phyloP scores from a whole-genome alignment of 148 eudicot species.

The Chenopodium berlandieri region DNA sequence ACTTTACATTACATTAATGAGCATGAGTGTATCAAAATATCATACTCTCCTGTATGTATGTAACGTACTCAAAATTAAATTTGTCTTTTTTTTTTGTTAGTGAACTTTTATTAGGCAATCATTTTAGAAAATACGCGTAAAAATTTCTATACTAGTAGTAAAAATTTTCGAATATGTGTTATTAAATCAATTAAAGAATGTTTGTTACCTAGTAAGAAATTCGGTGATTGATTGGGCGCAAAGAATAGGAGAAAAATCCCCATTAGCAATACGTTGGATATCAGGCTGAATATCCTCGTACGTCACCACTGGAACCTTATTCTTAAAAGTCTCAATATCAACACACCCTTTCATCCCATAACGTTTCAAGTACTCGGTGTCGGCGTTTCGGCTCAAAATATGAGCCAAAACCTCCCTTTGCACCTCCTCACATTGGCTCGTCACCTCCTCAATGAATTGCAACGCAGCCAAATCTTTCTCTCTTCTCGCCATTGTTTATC shows the following conservation, averaged over 20 bases:
- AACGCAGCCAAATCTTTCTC: conserved; percentile 45
- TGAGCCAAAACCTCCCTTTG: conserved; percentile 56
- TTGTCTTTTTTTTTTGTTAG: too few relatives aligned
- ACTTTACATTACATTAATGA: too few relatives aligned
- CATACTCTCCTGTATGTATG: too few relatives aligned
- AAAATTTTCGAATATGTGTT: background rate
- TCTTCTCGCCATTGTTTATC: conserved; percentile 17
- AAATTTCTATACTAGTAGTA: background rate
- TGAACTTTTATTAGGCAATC: too few relatives aligned
- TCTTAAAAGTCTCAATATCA: conserved; percentile 41
- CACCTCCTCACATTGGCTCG: conserved; percentile 39
- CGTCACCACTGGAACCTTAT: conserved; percentile 43
- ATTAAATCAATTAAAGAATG: too few relatives aligned
- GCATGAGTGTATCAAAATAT: too few relatives aligned
- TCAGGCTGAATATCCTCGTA: conserved; percentile 60
- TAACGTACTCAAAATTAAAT: too few relatives aligned
- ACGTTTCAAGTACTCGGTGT: conserved; percentile 52
- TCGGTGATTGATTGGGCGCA: conserved; percentile 59
- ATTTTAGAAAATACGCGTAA: too few relatives aligned
- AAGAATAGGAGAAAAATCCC: conserved; percentile 60
- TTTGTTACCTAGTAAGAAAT: conserved; percentile 59
- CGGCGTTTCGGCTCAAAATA: conserved; percentile 48
- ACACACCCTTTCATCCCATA: conserved; percentile 30
- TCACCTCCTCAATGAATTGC: conserved; percentile 54
- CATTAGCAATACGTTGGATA: conserved; percentile 65